Percentiles rank a stretch among this genome's conserved stretches.
These are phyloP conservation scores for Sarocladiaceae sp. DNA, from an alignment of 2,329 filamentous ascomycete species.

Conservation along the genomic window DNA sequence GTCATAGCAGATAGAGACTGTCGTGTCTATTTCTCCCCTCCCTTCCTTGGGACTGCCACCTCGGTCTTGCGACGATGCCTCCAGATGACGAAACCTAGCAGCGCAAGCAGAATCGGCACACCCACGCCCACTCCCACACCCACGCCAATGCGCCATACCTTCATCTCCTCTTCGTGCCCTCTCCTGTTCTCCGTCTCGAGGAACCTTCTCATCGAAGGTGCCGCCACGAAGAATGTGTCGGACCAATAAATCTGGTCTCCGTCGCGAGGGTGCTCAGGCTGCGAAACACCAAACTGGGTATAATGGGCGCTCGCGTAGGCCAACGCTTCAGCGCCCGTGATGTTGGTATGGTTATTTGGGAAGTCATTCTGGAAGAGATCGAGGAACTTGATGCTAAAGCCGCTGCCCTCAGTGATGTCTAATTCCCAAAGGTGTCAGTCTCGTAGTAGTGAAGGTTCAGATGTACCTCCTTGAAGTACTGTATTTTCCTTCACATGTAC, in stretches of 20 bases:
- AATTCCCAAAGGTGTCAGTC: not conserved
- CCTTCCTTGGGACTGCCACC: not conserved
- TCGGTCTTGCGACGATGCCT: not conserved
- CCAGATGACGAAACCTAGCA: not conserved
- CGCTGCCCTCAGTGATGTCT: not conserved
- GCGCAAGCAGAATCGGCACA: not conserved
- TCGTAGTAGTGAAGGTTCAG: not conserved
- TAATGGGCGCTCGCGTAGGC: not conserved
- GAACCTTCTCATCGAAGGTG: not conserved
- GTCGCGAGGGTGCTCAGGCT: not conserved
- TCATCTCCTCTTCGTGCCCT: not conserved
- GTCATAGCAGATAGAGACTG: constrained; percentile 1
- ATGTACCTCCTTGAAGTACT: not conserved
- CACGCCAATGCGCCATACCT: not conserved
- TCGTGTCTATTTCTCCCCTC: not conserved
- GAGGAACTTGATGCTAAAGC: not conserved
- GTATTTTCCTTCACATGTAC: not conserved
- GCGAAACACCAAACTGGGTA: not conserved
- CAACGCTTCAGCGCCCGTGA: not conserved
- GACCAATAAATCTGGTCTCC: not conserved
- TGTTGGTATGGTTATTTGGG: constrained; percentile 4
- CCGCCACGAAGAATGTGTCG: not conserved
- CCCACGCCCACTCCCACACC: not conserved
- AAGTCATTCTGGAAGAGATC: not conserved
- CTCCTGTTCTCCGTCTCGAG: not conserved